A percentile compares a stretch with the other conserved stretches of the same genome.
Conservation (phyloP, 192 early-diverging fungal genomes). For the Podila verticillata region DNA sequence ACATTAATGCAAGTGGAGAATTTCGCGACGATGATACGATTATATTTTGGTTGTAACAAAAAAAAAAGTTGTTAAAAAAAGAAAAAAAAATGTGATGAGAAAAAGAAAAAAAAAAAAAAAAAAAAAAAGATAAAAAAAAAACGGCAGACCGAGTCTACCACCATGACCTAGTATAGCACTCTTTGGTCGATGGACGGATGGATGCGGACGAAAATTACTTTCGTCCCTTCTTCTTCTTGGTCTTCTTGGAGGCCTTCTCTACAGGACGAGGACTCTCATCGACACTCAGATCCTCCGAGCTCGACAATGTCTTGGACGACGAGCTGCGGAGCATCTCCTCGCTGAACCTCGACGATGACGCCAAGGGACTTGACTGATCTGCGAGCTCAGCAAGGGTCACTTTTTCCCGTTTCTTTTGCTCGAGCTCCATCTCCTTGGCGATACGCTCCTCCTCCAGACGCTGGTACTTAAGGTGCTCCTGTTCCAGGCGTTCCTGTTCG, state of each 20-base stretch:
- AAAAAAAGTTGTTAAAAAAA: too few relatives aligned
- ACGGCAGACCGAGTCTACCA: too few relatives aligned
- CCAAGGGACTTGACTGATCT: neutral
- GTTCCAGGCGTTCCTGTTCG: constrained; percentile 1
- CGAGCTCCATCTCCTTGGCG: too few relatives aligned
- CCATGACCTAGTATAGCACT: too few relatives aligned
- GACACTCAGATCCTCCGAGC: constrained; percentile 28
- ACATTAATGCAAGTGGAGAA: too few relatives aligned
- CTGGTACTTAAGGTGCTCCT: neutral
- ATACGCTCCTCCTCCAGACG: constrained; percentile 1
- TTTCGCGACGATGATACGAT: too few relatives aligned
- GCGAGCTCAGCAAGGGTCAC: neutral
- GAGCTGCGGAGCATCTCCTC: neutral
- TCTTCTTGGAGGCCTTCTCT: constrained; percentile 34
- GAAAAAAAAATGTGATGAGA: too few relatives aligned
- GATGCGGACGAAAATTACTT: neutral
- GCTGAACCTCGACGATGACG: neutral
- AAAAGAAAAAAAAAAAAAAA: too few relatives aligned
- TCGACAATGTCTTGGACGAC: constrained; percentile 4
- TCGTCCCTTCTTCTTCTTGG: constrained; percentile 27
- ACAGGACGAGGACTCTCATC: constrained; percentile 20
- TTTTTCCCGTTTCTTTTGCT: neutral
- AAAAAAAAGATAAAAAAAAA: too few relatives aligned
- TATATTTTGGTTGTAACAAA: too few relatives aligned
- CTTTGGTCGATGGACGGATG: too few relatives aligned